Evolutionary conservation across 1,139 yeast species (phyloP), one percentile per base, ranked within the genome.

Genomic region (Barnettozyma hawaiiensis): DNA sequence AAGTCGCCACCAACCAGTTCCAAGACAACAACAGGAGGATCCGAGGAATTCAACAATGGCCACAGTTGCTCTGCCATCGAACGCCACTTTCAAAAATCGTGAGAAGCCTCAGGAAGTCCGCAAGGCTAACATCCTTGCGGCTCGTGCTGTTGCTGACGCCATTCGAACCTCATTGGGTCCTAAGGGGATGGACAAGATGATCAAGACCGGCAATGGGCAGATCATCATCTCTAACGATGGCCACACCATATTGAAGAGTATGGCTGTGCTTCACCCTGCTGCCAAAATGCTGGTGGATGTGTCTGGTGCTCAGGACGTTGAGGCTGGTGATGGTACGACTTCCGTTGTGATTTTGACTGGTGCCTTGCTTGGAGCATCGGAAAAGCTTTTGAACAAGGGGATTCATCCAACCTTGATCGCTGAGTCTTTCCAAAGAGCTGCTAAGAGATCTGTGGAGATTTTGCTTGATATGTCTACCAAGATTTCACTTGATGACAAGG

Each of bases 141-240:
- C 97, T 9, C 74, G 95, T 58, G 97, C 98, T 4, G 98, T 94
- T 32, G 92, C 97, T 3, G 98, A 94, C 65, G 98, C 98, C 41
- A 89, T 92, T 60, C 77, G 98, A 65, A 92, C 99, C 4, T 89
- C 97, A 10, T 71, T 92, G 47, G 99, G 99, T 28, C 99, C 99
- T 42, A 90, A 89, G 64, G 98, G 99, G 48, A 92, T 92, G 98
- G 99, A 92, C 65, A 94, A 94, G 71, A 92, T 92, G 98, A 86
- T 86, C 68, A 89, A 86, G 66, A 89, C 97, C 26, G 84, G 90
- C 44, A 76, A 76, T 41, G 97, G 97, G 31, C 92, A 92, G 60
- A 85, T 92, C 55, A 85, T 92, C 59, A 90, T 94, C 54, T 89
- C 97, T 50, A 94, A 92, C 63, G 99, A 92, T 66, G 99, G 99